Base-by-base conservation (phyloP, 164 flowering plant species). In the Nelumbo lutea region DNA sequence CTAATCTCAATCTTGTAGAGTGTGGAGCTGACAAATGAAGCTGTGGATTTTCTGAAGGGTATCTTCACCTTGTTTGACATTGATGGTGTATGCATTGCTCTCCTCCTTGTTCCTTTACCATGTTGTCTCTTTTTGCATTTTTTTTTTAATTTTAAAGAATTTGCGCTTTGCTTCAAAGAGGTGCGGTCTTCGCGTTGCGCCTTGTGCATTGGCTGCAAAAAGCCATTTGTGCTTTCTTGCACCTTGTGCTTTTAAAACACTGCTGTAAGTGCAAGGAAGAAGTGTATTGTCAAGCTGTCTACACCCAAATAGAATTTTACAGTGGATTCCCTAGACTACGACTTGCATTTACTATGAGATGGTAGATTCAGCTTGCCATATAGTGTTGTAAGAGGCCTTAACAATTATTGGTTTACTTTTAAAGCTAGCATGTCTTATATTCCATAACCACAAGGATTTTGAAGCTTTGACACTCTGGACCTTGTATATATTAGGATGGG, bases 21-120 rank as follows among this genome's bases (percentile, higher is more conserved):
- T 72, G 88, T 87, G 84, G 98, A 93, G 88, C 83, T 91, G 76
- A 82, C 98, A 65, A 82, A 66, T 78, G 98, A 91, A 70, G 94
- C 91, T 53, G 60, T 88, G 50, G 96, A 87, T 4, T 93, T 83
- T 70, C 72, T 93, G 69, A 85, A 68, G 69, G 82, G 80, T 60
- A 80, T 84, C 67, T 90, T 90, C 77, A 71, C 68, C 62, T 62
- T 81, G 69, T 91, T 83, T 72, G 96, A 91, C 70, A 70, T 67
- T 71, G 90, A 87, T 78, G 62, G 70, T 64, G 98, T 94, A 83
- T 61, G 88, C 75, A 58, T 61, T 70, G 66, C 63, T 63, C 51
- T 48, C 27, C 63, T 15, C 67, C 52, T 45, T 43, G 46, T 57
- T 61, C 51, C 53, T 66, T 57, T 60, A 9, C 14, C 40, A 60